Base-by-base conservation (phyloP, 1,284 basidiomycete genomes). In the Trichosporon faecale region DNA sequence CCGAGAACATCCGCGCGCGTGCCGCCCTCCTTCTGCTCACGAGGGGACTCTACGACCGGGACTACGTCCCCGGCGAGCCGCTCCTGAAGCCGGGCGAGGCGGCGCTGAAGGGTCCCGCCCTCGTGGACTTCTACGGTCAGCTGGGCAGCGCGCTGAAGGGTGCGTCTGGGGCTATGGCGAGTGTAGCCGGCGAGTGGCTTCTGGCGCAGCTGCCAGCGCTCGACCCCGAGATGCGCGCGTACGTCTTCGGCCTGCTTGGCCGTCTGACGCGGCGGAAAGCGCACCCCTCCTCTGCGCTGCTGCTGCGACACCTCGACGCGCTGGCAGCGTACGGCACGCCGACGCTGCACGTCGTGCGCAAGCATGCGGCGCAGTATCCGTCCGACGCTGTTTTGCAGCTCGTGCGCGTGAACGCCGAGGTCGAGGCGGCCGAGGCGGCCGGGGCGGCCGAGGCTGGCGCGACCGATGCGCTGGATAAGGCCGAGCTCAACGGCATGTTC, bases 81-180 rank as follows among this genome's bases (percentile, higher is more conserved):
- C 37, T 27, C 2, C n/a, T 46, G 6, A 70, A 70, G 5, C 66
- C 66, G 23, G 74, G 73, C 2, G 75, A 71, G 2, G 46, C 72
- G 5, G 76, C 76, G 0, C 63, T 79, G 61, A 14, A 57, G 1
- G 77, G 78, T 1, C 72, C 76, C 1, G 75, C 76, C 57, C 66
- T 79, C 25, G 80, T 82, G 3, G 78, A 82, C n/a, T 77, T 76
- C 14, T 60, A 81, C 6, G 82, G 78, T 7, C 70, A 63, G 31
- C 78, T 83, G 18, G 82, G 80, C 29, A 27, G 27, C 27, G 27
- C 4, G 16, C 57, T 61, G 18, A 61, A 61, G n/a, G 77, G 77
- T 70, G 74, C 71, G 55, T 76, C 83, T 11, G 68, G 79, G 27
- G 73, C 73, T 27, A 65, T 70, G 23, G 70, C 70, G 4, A 73